A percentile compares a stretch with the other conserved stretches of the same genome.
These are phyloP conservation scores for Botrytis paeoniae DNA, from an alignment of 2,329 filamentous ascomycete species.

Conservation along the genomic window DNA sequence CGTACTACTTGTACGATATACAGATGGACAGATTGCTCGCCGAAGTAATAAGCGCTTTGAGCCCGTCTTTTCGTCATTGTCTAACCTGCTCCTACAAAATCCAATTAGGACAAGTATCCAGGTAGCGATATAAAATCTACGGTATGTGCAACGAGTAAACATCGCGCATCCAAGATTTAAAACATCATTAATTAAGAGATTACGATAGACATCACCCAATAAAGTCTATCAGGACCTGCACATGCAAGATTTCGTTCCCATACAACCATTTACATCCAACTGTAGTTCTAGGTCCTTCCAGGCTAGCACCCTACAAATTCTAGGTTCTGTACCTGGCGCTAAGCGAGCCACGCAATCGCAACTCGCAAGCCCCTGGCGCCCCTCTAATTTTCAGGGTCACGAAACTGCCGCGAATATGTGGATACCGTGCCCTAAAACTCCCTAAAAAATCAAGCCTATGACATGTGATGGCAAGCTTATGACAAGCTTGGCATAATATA, in stretches of 20 bases:
- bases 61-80: neutral
- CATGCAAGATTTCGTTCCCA: neutral
- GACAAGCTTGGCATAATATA: neutral
- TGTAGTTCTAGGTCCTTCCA: neutral
- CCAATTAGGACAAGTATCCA: neutral
- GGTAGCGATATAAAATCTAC: neutral
- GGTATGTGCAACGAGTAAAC: neutral
- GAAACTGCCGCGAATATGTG: constrained; percentile 7
- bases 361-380: neutral
- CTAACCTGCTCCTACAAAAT: neutral
- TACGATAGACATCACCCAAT: neutral
- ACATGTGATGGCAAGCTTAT: neutral
- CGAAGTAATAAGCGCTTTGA: neutral
- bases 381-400: neutral
- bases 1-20: neutral
- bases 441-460: neutral
- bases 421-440: neutral
- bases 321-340: neutral
- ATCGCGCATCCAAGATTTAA: neutral
- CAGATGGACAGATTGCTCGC: neutral
- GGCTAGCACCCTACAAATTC: neutral
- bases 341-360: neutral
- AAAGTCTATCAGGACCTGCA: too few species aligned
- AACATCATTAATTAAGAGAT: neutral
- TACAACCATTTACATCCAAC: neutral